Percentiles rank a stretch among this genome's conserved stretches.
phyloP scores from a whole-genome alignment of 805 yeast genomes.

The Candida broadrunensis region DNA sequence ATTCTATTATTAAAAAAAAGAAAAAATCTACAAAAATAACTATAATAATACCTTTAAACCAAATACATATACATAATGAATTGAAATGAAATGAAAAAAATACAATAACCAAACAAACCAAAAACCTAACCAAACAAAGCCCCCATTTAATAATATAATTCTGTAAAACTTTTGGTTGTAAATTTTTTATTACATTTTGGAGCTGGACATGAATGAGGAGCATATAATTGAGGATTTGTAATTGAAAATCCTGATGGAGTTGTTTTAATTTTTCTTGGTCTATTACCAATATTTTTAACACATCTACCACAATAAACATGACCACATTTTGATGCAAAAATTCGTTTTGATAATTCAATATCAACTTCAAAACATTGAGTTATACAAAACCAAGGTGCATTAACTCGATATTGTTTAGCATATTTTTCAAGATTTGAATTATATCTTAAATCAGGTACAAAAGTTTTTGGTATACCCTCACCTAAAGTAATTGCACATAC shows the following conservation, averaged over 20 bases:
- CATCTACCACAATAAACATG: slow-evolving; percentile 88
- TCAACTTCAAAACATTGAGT: slow-evolving; percentile 52
- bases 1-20: too few species aligned
- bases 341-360: slow-evolving; percentile 57
- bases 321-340: slow-evolving; percentile 71
- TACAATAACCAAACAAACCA: not conserved
- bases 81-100: not conserved
- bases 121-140: not conserved
- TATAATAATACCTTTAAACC: too few species aligned
- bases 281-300: slow-evolving; percentile 59
- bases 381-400: slow-evolving; percentile 66
- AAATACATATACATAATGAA: too few species aligned
- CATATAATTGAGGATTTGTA: slow-evolving; percentile 37
- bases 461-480: slow-evolving; percentile 61
- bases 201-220: slow-evolving; percentile 62
- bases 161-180: slow-evolving; percentile 49
- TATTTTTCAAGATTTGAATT: slow-evolving; percentile 23
- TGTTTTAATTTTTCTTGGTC: slow-evolving; percentile 23
- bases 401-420: slow-evolving; percentile 26
- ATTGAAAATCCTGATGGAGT: slow-evolving; percentile 18
- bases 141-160: slow-evolving; percentile 41
- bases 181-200: slow-evolving; percentile 44
- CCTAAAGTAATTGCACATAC: slow-evolving; percentile 75
- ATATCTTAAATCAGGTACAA: slow-evolving; percentile 31
- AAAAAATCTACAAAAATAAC: too few species aligned